These are phyloP conservation scores for Capsicum pubescens DNA, from an alignment of 257 asterid genomes.

Conservation along the genomic window DNA sequence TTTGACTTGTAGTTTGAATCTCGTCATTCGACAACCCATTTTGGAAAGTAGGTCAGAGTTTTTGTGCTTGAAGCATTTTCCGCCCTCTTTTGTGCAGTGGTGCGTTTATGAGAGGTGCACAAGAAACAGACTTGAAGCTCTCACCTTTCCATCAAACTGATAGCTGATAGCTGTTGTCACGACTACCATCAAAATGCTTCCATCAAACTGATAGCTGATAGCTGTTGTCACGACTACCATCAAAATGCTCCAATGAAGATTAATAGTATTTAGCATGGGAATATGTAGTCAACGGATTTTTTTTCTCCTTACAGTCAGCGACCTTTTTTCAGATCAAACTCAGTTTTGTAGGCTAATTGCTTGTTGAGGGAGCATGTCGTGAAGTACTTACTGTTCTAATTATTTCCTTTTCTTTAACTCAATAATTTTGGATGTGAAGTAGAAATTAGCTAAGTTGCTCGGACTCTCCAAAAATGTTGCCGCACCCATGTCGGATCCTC, in stretches of 20 bases:
- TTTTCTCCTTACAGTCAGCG: too few species aligned
- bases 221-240: conserved; percentile 1
- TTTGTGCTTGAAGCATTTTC: conserved; percentile 14
- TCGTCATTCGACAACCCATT: not conserved
- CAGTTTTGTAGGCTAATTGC: too few species aligned
- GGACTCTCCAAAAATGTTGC: too few species aligned
- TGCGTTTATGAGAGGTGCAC: not conserved
- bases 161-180: too few species aligned
- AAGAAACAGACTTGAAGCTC: conserved; percentile 17
- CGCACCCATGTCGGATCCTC: too few species aligned
- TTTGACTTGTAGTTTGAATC: not conserved
- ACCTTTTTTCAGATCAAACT: too few species aligned
- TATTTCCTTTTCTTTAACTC: not conserved
- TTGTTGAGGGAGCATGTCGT: not conserved
- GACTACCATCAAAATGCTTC: too few species aligned
- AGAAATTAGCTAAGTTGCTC: not conserved
- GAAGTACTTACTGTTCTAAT: not conserved
- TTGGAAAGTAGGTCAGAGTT: not conserved
- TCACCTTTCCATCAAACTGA: not conserved
- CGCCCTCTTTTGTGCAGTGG: conserved; percentile 12
- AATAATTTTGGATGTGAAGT: not conserved
- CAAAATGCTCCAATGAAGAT: not conserved
- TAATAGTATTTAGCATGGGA: not conserved
- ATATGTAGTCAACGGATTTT: too few species aligned
- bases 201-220: conserved; percentile 18